Conservation (phyloP, 768 basidiomycete genomes). For the Boletus fagicola region DNA sequence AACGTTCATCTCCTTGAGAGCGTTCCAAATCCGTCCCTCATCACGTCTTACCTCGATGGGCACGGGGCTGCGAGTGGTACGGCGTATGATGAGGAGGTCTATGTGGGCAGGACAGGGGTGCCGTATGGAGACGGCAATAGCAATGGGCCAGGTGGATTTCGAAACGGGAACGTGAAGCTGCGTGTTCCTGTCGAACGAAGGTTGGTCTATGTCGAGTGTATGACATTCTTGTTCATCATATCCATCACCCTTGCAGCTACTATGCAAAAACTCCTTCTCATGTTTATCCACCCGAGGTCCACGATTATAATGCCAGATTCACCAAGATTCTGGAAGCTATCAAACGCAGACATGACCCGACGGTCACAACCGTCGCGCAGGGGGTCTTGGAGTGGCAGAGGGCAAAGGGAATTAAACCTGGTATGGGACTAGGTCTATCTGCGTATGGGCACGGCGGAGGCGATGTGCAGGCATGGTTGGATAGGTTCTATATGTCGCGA, state of each 20-base stretch:
- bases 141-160: conserved; percentile 31
- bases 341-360: conserved; percentile 95
- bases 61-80: conserved; percentile 25
- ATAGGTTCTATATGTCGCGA: conserved; percentile 94
- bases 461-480: conserved; percentile 93
- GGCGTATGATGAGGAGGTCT: neutral
- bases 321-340: conserved; percentile 84
- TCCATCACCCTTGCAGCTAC: conserved; percentile 51
- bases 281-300: conserved; percentile 88
- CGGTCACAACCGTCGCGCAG: conserved; percentile 95
- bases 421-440: conserved; percentile 28
- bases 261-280: conserved; percentile 73
- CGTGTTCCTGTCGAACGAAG: conserved; percentile 84
- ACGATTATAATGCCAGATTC: conserved; percentile 90
- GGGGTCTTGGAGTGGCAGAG: conserved; percentile 97
- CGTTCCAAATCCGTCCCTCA: conserved; percentile 74
- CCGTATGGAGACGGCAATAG: conserved; percentile 23
- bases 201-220: conserved; percentile 37
- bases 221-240: conserved; percentile 2
- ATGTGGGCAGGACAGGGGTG: conserved; percentile 2
- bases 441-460: conserved; percentile 63
- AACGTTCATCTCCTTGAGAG: conserved; percentile 63
- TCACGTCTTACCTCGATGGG: conserved; percentile 33
- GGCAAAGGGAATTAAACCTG: conserved; percentile 32
- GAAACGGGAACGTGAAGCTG: conserved; percentile 59